phyloP scores from a whole-genome alignment of 441 rosid genomes.

The Raphanus hybrid region DNA sequence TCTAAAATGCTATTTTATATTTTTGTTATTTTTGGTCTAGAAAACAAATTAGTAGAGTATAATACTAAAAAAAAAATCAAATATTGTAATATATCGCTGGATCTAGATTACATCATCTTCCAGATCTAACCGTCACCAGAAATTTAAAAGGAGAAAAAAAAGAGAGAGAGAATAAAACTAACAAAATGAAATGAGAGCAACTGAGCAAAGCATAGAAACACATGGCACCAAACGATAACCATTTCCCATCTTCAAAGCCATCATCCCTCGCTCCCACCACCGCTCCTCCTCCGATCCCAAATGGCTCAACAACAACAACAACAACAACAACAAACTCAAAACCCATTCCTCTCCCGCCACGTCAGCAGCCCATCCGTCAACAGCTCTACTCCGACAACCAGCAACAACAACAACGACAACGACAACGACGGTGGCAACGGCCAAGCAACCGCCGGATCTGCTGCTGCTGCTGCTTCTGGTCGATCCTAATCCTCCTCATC shows the following conservation, averaged over 20 bases:
- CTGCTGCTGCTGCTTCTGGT: slow-evolving; percentile 60
- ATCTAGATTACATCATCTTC: slow-evolving; percentile 7
- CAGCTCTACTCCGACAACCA: slow-evolving; percentile 58
- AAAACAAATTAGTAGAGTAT: too few relatives aligned
- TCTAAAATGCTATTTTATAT: too few relatives aligned
- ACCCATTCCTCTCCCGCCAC: slow-evolving; percentile 51
- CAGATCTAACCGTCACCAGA: slow-evolving; percentile 8
- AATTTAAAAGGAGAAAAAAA: neutral
- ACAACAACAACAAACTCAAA: slow-evolving; percentile 19
- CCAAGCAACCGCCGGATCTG: slow-evolving; percentile 51
- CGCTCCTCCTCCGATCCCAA: slow-evolving; percentile 11
- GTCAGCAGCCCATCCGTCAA: slow-evolving; percentile 23
- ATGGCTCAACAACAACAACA: neutral
- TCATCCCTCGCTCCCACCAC: neutral
- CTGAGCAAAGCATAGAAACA: slow-evolving; percentile 8
- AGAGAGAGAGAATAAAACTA: neutral
- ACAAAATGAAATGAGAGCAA: slow-evolving; percentile 8
- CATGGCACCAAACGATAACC: slow-evolving; percentile 16
- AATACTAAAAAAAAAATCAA: neutral
- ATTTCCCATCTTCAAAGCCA: slow-evolving; percentile 14
- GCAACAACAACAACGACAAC: slow-evolving; percentile 38
- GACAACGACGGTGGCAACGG: slow-evolving; percentile 48
- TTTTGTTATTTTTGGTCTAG: neutral
- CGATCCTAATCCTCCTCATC: slow-evolving; percentile 38
- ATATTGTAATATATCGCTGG: neutral